Conservation (phyloP, 1,139 yeast species). For the Blastobotrys raffinosifermentans region DNA sequence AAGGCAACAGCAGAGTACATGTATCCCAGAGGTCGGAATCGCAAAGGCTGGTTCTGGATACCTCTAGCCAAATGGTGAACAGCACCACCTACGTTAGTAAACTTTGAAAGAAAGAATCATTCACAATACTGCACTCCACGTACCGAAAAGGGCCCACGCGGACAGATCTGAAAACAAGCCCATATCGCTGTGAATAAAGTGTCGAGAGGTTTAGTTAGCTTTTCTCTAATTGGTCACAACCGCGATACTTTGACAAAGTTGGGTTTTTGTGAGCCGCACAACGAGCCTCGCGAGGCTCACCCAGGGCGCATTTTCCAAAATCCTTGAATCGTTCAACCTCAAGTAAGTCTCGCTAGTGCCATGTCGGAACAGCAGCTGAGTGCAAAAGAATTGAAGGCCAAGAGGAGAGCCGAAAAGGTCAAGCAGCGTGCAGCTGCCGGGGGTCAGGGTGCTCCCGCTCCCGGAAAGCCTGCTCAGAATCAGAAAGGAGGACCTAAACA, state of each 20-base stretch:
- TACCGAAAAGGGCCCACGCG: slow-evolving; percentile 30
- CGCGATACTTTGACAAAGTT: no score
- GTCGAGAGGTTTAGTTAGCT: no score
- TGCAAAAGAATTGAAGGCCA: slow-evolving; percentile 80
- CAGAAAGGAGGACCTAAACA: no score
- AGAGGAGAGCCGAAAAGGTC: slow-evolving; percentile 83
- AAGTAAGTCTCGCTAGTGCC: no score
- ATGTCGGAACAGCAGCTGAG: slow-evolving; percentile 37
- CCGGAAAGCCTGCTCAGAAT: slow-evolving; percentile 31
- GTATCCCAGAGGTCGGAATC: slow-evolving; percentile 33
- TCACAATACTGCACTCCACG: slow-evolving; percentile 3
- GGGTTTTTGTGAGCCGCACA: no score
- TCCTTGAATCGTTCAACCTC: no score
- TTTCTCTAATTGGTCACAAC: no score
- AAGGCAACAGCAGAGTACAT: slow-evolving; percentile 30
- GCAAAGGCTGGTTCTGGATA: slow-evolving; percentile 33
- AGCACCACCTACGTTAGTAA: slow-evolving; percentile 24
- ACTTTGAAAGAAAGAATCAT: background rate
- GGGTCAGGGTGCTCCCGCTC: slow-evolving; percentile 43
- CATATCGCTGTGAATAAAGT: slow-evolving; percentile 17
- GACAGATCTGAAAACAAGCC: slow-evolving; percentile 29
- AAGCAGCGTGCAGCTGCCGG: slow-evolving; percentile 65
- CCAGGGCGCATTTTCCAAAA: no score
- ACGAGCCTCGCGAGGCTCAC: no score
- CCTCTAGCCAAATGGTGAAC: slow-evolving; percentile 35